Conservation (phyloP, 768 basidiomycete genomes). For the Russula foetens region DNA sequence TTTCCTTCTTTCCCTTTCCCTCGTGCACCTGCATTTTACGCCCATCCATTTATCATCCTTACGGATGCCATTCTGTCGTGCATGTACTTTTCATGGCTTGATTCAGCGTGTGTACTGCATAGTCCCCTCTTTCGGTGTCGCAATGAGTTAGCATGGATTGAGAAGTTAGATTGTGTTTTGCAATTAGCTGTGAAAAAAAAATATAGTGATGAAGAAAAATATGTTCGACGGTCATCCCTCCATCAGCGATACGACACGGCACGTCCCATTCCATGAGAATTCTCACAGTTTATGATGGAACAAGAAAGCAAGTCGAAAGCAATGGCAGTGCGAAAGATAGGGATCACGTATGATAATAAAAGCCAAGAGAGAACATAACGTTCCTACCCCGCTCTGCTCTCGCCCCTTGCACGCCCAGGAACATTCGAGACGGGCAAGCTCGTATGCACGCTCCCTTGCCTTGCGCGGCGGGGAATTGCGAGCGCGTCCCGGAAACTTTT, state of each 20-base stretch:
- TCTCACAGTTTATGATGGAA: not conserved
- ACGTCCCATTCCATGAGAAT: not conserved
- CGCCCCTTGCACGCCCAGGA: conserved; percentile 14
- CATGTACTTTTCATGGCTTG: conserved; percentile 22
- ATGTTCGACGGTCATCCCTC: not conserved
- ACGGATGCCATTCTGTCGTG: conserved; percentile 18
- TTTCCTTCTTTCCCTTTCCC: conserved; percentile 4
- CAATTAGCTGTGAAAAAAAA: conserved; percentile 17
- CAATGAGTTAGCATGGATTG: conserved; percentile 13
- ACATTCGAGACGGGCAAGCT: conserved; percentile 10
- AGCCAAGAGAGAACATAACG: not conserved
- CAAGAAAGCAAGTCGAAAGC: conserved; percentile 13
- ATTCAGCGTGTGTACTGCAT: conserved; percentile 22
- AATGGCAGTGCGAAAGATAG: not conserved
- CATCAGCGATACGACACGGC: not conserved
- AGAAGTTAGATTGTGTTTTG: conserved; percentile 16
- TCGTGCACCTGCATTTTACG: conserved; percentile 17
- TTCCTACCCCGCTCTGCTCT: conserved; percentile 17
- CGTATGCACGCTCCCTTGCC: conserved; percentile 18
- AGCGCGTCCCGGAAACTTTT: conserved; percentile 36
- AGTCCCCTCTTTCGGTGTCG: conserved; percentile 16
- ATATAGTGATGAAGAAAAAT: conserved; percentile 11
- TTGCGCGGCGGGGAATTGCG: conserved; percentile 22
- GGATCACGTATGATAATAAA: conserved; percentile 1
- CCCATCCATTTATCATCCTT: conserved; percentile 19